phyloP scores from a whole-genome alignment of 768 basidiomycete species.

The Paxillus involutus region DNA sequence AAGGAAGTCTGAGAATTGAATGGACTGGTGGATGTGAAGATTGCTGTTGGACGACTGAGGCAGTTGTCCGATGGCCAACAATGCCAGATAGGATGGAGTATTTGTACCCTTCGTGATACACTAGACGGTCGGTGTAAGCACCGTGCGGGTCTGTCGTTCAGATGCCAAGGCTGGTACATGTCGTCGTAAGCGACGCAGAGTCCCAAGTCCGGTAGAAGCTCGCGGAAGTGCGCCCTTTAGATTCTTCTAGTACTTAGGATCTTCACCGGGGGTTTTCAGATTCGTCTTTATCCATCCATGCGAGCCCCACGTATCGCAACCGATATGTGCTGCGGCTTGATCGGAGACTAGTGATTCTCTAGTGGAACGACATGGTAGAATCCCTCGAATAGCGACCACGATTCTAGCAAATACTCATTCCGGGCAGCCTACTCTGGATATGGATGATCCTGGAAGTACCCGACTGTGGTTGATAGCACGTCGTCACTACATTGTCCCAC shows the following conservation, averaged over 20 bases:
- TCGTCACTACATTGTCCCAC: too few relatives aligned
- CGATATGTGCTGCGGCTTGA: neutral
- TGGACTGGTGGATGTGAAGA: neutral
- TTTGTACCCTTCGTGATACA: conserved; percentile 6
- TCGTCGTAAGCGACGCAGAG: neutral
- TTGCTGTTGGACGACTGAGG: conserved; percentile 10
- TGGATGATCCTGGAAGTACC: too few relatives aligned
- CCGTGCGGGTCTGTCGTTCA: neutral
- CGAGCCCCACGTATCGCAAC: neutral
- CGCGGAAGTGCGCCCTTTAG: neutral
- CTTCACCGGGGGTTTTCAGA: neutral
- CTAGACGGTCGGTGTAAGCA: neutral
- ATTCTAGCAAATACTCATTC: neutral
- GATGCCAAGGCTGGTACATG: neutral
- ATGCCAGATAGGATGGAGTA: neutral
- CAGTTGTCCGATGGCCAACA: neutral
- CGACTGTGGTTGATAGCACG: too few relatives aligned
- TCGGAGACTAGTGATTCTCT: too few relatives aligned
- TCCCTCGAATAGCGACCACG: too few relatives aligned
- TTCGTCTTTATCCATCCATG: neutral
- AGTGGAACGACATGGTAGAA: too few relatives aligned
- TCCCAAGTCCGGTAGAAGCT: neutral
- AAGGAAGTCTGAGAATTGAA: neutral
- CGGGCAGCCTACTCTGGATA: neutral
- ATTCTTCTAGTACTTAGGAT: neutral